Evolutionary conservation across 176 grass and related monocot genomes (phyloP), one percentile per base, ranked within the genome.

Genomic region (Leersia perrieri): DNA sequence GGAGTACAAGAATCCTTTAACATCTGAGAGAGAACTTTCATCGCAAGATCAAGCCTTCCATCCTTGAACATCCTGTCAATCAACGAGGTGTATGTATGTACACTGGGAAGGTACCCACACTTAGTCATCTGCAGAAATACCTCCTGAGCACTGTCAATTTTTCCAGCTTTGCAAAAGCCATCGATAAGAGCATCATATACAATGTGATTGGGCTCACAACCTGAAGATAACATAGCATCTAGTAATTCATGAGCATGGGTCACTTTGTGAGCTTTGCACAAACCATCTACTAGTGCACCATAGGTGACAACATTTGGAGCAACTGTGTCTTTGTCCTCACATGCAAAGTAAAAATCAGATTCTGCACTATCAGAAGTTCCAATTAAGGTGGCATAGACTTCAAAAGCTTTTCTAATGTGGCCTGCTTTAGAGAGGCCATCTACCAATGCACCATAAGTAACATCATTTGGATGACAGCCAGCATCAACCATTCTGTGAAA

Each of bases 221-320:
- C 92, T 88, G 72, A 62, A 29, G 82, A 86, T 67, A 58, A 82
- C 93, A 99, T 99, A 64, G 87, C 76, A 90, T 89, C 70, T 80
- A 99, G 79, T 67, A 99, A 88, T 64, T 93, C 73, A 32, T 84
- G 61, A 65, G 93, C 97, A 84, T 93, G 88, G 55, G 33, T 67
- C 63, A 99, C 89, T 72, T 91, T 96, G 82, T 99, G 96, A 67
- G 85, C 96, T 86, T 99, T 95, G 74, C 92, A 99, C 80, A 99
- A 88, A 44, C 96, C 96, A 91, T 99, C 90, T 66, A 99, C 51
- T 40, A 99, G 82, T 65, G 93, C 96, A 87, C 96, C 96, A 80
- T 95, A 99, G 22, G 96, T 99, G 62, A 95, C 57, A 80, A 99
- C 87, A 93, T 99, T 95, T 68, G 96, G 96, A 47, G 77, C 29